A percentile compares a stretch with the other conserved stretches of the same genome.
Conservation (phyloP, 495 filamentous ascomycete species). For the Daldinia caldariorum region DNA sequence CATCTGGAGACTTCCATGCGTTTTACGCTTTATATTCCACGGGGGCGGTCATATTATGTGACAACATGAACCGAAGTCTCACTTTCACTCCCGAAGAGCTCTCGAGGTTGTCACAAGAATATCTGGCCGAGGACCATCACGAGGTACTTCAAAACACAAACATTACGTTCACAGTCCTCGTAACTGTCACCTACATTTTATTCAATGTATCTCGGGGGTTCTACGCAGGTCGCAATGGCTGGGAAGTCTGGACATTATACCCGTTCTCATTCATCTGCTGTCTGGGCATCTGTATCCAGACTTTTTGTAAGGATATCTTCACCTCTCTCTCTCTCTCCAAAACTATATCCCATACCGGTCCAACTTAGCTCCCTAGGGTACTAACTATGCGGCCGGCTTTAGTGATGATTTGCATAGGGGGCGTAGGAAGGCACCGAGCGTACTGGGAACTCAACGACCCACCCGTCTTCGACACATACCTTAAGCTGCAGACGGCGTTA, state of each 20-base stretch:
- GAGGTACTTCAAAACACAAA: not conserved
- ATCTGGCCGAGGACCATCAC: not conserved
- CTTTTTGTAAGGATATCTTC: not conserved
- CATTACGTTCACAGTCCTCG: constrained; percentile 1
- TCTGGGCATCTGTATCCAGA: not conserved
- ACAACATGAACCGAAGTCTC: not conserved
- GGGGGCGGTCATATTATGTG: too few species aligned
- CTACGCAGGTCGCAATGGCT: not conserved
- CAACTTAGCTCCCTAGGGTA: too few species aligned
- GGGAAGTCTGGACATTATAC: constrained; percentile 7
- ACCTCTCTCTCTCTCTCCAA: not conserved
- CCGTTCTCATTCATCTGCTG: not conserved
- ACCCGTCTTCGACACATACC: not conserved
- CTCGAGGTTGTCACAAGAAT: not conserved
- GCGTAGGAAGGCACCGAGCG: not conserved
- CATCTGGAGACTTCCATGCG: too few species aligned
- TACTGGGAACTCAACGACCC: not conserved
- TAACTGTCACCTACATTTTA: not conserved
- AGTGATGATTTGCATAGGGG: constrained; percentile 3
- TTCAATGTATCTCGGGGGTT: not conserved
- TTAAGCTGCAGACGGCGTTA: not conserved
- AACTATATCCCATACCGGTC: too few species aligned
- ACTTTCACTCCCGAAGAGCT: not conserved
- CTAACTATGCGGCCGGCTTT: not conserved
- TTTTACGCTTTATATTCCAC: too few species aligned